Conservation (phyloP, 805 yeast species). For the Saccharomycopsis javanensis region DNA sequence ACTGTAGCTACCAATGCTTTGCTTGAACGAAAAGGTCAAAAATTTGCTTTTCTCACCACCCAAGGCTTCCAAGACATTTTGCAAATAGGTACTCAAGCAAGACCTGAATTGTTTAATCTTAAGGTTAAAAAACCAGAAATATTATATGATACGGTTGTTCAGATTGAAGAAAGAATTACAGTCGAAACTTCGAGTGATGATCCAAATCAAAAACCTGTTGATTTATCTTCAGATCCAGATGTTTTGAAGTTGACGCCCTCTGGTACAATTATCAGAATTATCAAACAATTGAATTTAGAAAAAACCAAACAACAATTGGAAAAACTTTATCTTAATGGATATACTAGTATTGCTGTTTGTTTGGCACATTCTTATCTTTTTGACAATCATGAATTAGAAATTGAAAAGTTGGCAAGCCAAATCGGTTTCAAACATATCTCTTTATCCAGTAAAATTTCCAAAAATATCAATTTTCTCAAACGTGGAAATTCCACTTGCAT, state of each 20-base stretch:
- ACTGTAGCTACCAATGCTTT: constrained; percentile 48
- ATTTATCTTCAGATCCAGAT: constrained; percentile 14
- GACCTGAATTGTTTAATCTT: constrained; percentile 43
- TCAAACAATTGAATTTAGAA: constrained; percentile 25
- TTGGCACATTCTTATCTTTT: constrained; percentile 30
- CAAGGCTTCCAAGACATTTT: constrained; percentile 43
- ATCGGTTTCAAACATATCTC: constrained; percentile 28
- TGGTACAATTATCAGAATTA: neutral
- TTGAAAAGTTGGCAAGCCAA: constrained; percentile 28
- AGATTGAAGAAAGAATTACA: constrained; percentile 49
- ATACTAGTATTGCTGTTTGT: constrained; percentile 29
- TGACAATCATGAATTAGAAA: constrained; percentile 30
- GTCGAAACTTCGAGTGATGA: constrained; percentile 73
- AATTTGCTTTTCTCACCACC: constrained; percentile 38
- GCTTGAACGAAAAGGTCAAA: constrained; percentile 42
- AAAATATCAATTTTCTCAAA: constrained; percentile 32
- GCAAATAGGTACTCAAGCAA: constrained; percentile 43
- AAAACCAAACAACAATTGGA: constrained; percentile 20
- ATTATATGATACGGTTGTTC: constrained; percentile 35
- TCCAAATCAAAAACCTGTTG: constrained; percentile 32
- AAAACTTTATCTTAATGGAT: constrained; percentile 23
- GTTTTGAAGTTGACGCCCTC: neutral
- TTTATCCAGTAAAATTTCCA: constrained; percentile 29
- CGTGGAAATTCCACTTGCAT: constrained; percentile 34
- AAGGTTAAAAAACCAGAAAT: constrained; percentile 39